A percentile compares a stretch with the other conserved stretches of the same genome.
Evolutionary conservation across 495 filamentous ascomycete species (phyloP).

Genomic region (Trichoderma reesei): DNA sequence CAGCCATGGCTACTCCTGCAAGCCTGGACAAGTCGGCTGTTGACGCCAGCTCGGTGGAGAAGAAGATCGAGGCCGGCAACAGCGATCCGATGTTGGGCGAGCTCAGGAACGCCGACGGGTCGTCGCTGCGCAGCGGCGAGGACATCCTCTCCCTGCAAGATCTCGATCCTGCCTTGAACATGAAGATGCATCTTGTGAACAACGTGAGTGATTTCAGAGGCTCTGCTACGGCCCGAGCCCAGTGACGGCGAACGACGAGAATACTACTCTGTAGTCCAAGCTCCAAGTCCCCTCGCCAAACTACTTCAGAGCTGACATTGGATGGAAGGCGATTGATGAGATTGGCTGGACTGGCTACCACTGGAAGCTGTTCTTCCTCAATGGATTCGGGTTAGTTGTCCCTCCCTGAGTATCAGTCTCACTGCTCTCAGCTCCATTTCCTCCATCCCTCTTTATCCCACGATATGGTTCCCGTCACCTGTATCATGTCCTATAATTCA

Average conservation of each 20-base stretch:
- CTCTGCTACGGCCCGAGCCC: slow-evolving; percentile 4
- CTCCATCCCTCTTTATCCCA: neutral
- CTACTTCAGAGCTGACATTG: slow-evolving; percentile 8
- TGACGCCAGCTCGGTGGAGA: neutral
- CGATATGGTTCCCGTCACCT: slow-evolving; percentile 7
- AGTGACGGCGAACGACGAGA: neutral
- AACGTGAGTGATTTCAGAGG: slow-evolving; percentile 37
- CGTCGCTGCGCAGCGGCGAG: slow-evolving; percentile 25
- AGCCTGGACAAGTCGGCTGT: slow-evolving; percentile 1
- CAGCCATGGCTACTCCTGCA: neutral
- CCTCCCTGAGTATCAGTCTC: neutral
- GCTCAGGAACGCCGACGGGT: slow-evolving; percentile 10
- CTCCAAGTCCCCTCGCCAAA: neutral
- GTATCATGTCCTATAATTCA: neutral
- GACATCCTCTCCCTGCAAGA: slow-evolving; percentile 42
- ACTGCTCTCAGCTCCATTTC: neutral
- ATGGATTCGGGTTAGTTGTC: slow-evolving; percentile 52
- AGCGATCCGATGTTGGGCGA: neutral
- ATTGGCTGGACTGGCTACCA: slow-evolving; percentile 57
- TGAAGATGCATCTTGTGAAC: slow-evolving; percentile 62
- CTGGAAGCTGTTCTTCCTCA: slow-evolving; percentile 49
- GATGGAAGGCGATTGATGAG: slow-evolving; percentile 53
- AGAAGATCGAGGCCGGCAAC: neutral
- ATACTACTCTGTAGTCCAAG: neutral
- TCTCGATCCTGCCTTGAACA: slow-evolving; percentile 53